A percentile compares a stretch with the other conserved stretches of the same genome.
Conservation (phyloP, 2,329 filamentous ascomycete species). For the Trichophaea hybrida region DNA sequence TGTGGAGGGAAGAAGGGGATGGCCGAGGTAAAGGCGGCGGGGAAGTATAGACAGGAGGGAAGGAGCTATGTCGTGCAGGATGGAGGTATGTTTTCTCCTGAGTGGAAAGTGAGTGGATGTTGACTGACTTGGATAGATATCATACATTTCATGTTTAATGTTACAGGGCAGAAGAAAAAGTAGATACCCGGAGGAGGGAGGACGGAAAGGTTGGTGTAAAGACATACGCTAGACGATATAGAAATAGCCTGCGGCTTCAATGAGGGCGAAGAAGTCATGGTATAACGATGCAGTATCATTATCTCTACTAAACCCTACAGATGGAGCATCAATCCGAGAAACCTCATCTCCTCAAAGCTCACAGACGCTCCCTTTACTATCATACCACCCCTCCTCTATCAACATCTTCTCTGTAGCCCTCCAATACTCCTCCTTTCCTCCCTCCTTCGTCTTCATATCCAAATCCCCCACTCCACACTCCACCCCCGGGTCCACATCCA, state of each 20-base stretch:
- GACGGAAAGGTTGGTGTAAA: background rate
- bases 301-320: too few species aligned
- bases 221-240: background rate
- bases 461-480: slow-evolving; percentile 56
- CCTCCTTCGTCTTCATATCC: slow-evolving; percentile 55
- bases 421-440: slow-evolving; percentile 56
- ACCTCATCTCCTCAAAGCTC: background rate
- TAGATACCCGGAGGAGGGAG: background rate
- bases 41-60: slow-evolving; percentile 36
- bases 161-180: slow-evolving; percentile 1
- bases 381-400: slow-evolving; percentile 55
- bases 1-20: slow-evolving; percentile 34
- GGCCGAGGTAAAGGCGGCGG: slow-evolving; percentile 36
- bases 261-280: too few species aligned
- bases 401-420: slow-evolving; percentile 46
- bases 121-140: background rate
- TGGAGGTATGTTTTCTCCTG: background rate
- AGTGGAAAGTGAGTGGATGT: background rate
- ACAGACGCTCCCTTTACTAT: slow-evolving; percentile 29
- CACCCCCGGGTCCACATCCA: background rate
- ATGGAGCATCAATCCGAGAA: too few species aligned
- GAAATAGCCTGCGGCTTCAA: too few species aligned
- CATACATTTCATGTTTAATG: slow-evolving; percentile 1
- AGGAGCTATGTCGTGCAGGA: slow-evolving; percentile 32
- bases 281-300: too few species aligned